These are phyloP conservation scores for Silene vulgaris DNA, from an alignment of 179 eudicot genomes.

Conservation along the genomic window DNA sequence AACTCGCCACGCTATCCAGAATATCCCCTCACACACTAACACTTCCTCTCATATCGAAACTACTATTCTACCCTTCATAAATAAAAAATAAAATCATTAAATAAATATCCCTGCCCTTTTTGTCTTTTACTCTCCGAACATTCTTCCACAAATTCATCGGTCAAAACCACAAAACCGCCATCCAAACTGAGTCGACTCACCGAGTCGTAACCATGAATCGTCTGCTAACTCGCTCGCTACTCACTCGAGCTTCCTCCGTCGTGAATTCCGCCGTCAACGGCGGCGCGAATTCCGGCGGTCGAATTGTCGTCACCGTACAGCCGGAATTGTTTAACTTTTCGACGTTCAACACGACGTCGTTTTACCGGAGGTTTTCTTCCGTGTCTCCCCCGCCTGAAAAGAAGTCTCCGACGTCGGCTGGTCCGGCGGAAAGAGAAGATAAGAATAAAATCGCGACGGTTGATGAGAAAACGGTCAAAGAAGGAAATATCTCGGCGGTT, in stretches of 20 bases:
- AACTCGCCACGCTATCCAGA: constrained; percentile 16
- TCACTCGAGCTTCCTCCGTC: constrained; percentile 9
- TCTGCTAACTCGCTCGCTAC: constrained; percentile 16
- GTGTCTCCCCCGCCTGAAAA: constrained; percentile 11
- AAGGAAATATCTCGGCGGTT: constrained; percentile 17
- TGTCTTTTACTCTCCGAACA: neutral
- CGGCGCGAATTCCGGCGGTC: constrained; percentile 14
- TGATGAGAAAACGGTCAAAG: constrained; percentile 24
- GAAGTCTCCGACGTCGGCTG: constrained; percentile 6
- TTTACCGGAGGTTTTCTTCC: constrained; percentile 27
- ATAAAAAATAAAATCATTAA: too few species aligned
- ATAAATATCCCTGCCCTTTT: constrained; percentile 5
- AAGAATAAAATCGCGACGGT: constrained; percentile 13
- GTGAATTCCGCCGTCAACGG: constrained; percentile 14
- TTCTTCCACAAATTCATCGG: constrained; percentile 3
- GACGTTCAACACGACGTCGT: constrained; percentile 6
- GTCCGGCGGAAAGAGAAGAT: constrained; percentile 12
- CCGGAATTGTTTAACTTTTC: neutral
- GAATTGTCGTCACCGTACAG: neutral
- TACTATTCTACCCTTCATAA: constrained; percentile 16
- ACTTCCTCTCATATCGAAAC: neutral
- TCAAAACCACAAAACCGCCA: neutral
- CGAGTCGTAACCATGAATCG: constrained; percentile 29
- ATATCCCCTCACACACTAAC: neutral
- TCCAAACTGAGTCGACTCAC: constrained; percentile 17